Percentiles rank a stretch among this genome's conserved stretches.
phyloP scores from a whole-genome alignment of 805 yeast species.

The Lachancea lanzarotensis region DNA sequence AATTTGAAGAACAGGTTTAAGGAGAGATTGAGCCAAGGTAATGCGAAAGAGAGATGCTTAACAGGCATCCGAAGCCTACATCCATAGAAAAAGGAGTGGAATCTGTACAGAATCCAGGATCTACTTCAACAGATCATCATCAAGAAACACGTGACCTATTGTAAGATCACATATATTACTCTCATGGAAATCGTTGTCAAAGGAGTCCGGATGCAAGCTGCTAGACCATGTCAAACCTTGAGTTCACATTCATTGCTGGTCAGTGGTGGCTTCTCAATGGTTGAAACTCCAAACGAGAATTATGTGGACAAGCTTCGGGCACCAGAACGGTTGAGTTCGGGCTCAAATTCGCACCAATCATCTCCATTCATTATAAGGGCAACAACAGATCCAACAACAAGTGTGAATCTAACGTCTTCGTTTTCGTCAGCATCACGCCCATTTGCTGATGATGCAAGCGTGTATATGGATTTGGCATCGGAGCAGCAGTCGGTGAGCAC shows the following conservation, averaged over 20 bases:
- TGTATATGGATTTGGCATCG: slow-evolving; percentile 6
- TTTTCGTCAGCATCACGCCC: slow-evolving; percentile 3
- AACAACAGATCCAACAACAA: slow-evolving; percentile 7
- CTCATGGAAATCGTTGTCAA: too few relatives aligned
- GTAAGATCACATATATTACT: too few relatives aligned
- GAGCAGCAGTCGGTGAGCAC: slow-evolving; percentile 7
- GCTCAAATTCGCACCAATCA: not conserved
- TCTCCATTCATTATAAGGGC: slow-evolving; percentile 2
- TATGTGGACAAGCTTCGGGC: slow-evolving; percentile 1
- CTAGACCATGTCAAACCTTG: not conserved
- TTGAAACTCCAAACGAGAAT: not conserved
- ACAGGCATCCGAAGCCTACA: too few relatives aligned
- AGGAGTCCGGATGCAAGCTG: too few relatives aligned
- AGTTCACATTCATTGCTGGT: not conserved
- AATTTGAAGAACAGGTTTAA: too few relatives aligned
- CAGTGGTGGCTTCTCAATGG: not conserved
- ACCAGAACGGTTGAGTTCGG: not conserved
- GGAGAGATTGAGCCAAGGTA: too few relatives aligned
- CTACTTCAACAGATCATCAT: too few relatives aligned
- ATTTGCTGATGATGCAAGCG: slow-evolving; percentile 6
- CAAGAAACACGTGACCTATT: too few relatives aligned
- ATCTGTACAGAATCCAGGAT: too few relatives aligned
- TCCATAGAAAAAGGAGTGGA: too few relatives aligned
- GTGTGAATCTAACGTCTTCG: slow-evolving; percentile 4
- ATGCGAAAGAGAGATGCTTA: too few relatives aligned